These are phyloP conservation scores for Trichoderma oligosporum DNA, from an alignment of 2,329 filamentous ascomycete genomes.

Conservation along the genomic window DNA sequence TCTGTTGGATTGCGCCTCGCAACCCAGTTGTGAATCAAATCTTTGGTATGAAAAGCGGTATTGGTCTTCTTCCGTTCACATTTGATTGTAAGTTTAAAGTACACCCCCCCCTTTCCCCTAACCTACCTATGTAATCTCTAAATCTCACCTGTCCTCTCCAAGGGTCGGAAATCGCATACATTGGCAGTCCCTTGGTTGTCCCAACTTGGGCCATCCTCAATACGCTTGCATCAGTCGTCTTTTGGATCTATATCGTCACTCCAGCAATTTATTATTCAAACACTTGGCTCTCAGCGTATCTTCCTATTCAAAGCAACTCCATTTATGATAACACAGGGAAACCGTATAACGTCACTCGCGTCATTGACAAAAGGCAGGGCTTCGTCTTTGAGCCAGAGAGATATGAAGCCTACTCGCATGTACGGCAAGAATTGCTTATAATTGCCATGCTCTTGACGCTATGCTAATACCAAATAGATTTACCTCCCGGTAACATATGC, in stretches of 20 bases:
- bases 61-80: slow-evolving; percentile 40
- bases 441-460: background rate
- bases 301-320: slow-evolving; percentile 50
- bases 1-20: slow-evolving; percentile 47
- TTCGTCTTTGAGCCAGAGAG: slow-evolving; percentile 43
- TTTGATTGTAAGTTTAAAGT: slow-evolving; percentile 35
- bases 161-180: slow-evolving; percentile 36
- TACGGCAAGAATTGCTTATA: slow-evolving; percentile 23
- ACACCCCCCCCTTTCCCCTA: too few species aligned
- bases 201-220: slow-evolving; percentile 47
- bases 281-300: slow-evolving; percentile 48
- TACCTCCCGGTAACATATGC: slow-evolving; percentile 44
- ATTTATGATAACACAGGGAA: slow-evolving; percentile 52
- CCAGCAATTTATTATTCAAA: slow-evolving; percentile 46
- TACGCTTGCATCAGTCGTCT: slow-evolving; percentile 45
- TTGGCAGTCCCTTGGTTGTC: slow-evolving; percentile 39
- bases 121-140: background rate
- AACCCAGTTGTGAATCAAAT: slow-evolving; percentile 45
- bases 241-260: slow-evolving; percentile 44
- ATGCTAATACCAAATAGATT: slow-evolving; percentile 23
- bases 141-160: background rate
- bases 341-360: slow-evolving; percentile 45
- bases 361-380: slow-evolving; percentile 42
- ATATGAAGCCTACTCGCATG: slow-evolving; percentile 51
- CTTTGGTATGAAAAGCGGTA: slow-evolving; percentile 45